Conservation (phyloP, 129 eudicot genomes). For the Flaveria linearis region DNA sequence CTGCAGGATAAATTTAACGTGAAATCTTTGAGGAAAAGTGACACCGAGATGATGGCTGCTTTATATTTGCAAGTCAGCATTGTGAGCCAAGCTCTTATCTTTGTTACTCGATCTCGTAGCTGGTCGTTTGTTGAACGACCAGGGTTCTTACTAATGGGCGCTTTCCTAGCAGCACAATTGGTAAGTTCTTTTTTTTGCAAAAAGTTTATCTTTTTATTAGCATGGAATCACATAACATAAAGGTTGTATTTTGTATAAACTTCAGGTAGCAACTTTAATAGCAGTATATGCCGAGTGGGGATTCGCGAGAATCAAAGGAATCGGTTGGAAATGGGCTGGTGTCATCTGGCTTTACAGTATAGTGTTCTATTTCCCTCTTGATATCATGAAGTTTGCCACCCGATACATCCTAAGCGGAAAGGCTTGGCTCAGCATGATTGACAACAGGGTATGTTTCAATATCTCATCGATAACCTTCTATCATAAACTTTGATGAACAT, state of each 20-base stretch:
- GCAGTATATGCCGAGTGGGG: slow-evolving; percentile 77
- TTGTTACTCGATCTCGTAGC: slow-evolving; percentile 17
- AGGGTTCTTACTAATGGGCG: neutral
- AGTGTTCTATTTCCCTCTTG: slow-evolving; percentile 72
- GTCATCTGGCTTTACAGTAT: slow-evolving; percentile 74
- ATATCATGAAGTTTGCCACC: slow-evolving; percentile 56
- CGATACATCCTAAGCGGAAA: slow-evolving; percentile 59
- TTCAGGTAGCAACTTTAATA: slow-evolving; percentile 61
- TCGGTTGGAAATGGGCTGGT: slow-evolving; percentile 92
- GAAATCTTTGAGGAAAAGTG: neutral
- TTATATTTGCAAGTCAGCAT: slow-evolving; percentile 14
- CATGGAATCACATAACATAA: neutral
- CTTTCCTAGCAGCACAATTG: slow-evolving; percentile 14
- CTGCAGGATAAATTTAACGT: neutral
- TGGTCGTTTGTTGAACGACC: slow-evolving; percentile 19
- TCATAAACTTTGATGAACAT: neutral
- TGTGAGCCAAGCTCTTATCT: slow-evolving; percentile 16
- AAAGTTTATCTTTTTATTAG: neutral
- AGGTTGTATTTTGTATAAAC: neutral
- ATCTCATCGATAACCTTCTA: neutral
- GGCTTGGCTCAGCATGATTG: slow-evolving; percentile 78
- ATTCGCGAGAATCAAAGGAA: slow-evolving; percentile 62
- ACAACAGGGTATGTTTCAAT: slow-evolving; percentile 39
- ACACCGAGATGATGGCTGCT: neutral
- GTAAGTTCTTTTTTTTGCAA: neutral